Conservation (phyloP, 2,329 filamentous ascomycete species). For the Calcarisporium arbuscula region DNA sequence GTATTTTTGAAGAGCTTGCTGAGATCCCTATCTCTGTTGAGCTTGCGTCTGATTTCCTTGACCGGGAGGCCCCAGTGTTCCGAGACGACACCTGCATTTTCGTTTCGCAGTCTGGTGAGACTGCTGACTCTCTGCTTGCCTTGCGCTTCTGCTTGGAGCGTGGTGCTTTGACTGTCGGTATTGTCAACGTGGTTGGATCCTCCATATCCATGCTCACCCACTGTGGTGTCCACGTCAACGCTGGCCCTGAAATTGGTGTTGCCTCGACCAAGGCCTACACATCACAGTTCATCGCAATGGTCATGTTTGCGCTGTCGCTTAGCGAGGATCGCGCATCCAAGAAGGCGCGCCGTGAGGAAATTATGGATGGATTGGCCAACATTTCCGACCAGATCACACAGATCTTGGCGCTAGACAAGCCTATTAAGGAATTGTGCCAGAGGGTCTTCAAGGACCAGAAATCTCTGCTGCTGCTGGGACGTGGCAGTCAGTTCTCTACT, state of each 20-base stretch:
- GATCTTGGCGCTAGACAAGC: constrained; percentile 83
- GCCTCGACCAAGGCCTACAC: constrained; percentile 99
- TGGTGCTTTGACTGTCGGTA: constrained; percentile 92
- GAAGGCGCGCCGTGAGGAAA: constrained; percentile 83
- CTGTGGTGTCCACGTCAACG: constrained; percentile 99
- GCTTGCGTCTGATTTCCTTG: constrained; percentile 95
- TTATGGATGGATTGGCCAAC: constrained; percentile 85
- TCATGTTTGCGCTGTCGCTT: constrained; percentile 97
- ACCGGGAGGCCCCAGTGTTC: constrained; percentile 95
- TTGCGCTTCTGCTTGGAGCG: constrained; percentile 97
- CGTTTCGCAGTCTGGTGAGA: constrained; percentile 97
- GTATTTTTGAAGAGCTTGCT: constrained; percentile 94
- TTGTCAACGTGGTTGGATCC: constrained; percentile 97
- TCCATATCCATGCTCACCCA: constrained; percentile 98
- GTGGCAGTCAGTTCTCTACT: constrained; percentile 94
- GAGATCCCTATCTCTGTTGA: constrained; percentile 98
- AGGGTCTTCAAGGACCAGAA: constrained; percentile 97
- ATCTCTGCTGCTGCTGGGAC: constrained; percentile 84
- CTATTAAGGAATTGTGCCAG: constrained; percentile 90
- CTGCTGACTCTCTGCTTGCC: constrained; percentile 93
- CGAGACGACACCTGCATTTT: constrained; percentile 98
- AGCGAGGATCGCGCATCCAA: constrained; percentile 97
- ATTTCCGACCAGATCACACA: constrained; percentile 89
- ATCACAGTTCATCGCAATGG: constrained; percentile 98
- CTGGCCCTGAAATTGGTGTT: constrained; percentile 96